Conservation (phyloP, 768 basidiomycete genomes). For the Phylloporus arenicola region DNA sequence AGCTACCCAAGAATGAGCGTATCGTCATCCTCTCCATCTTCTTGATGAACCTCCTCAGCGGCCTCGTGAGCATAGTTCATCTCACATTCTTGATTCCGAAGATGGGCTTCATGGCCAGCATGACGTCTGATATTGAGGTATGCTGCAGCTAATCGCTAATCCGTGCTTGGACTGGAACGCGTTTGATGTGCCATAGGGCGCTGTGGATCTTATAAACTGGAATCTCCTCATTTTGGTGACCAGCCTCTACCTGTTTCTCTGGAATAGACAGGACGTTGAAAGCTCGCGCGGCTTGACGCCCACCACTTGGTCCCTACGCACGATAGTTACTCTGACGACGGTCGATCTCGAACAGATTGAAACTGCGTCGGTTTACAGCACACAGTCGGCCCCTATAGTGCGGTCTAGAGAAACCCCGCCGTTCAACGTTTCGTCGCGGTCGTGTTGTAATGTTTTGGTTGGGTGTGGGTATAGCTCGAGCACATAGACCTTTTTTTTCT, state of each 20-base stretch:
- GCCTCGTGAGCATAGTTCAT: conserved; percentile 7
- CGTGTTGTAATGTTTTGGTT: background rate
- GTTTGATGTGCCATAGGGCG: conserved; percentile 7
- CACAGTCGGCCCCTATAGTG: conserved; percentile 1
- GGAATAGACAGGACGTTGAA: conserved; percentile 2
- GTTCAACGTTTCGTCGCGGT: background rate
- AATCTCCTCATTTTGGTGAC: conserved; percentile 17
- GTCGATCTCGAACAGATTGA: conserved; percentile 7
- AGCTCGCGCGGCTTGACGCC: too few relatives aligned
- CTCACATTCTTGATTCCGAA: conserved; percentile 11
- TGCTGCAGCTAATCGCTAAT: background rate
- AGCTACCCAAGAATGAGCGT: conserved; percentile 5
- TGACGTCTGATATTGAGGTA: conserved; percentile 15
- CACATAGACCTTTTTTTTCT: background rate
- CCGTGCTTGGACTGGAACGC: background rate
- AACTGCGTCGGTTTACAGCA: background rate
- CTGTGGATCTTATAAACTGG: conserved; percentile 12
- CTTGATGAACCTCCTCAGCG: conserved; percentile 8
- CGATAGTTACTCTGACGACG: conserved; percentile 5
- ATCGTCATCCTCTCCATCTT: conserved; percentile 11
- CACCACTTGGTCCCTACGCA: background rate
- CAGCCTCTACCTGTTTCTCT: conserved; percentile 6
- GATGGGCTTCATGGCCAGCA: conserved; percentile 2
- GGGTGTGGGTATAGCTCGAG: background rate
- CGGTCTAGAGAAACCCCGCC: background rate